phyloP scores from a whole-genome alignment of 768 basidiomycete genomes.

The Auriculariales sp. region DNA sequence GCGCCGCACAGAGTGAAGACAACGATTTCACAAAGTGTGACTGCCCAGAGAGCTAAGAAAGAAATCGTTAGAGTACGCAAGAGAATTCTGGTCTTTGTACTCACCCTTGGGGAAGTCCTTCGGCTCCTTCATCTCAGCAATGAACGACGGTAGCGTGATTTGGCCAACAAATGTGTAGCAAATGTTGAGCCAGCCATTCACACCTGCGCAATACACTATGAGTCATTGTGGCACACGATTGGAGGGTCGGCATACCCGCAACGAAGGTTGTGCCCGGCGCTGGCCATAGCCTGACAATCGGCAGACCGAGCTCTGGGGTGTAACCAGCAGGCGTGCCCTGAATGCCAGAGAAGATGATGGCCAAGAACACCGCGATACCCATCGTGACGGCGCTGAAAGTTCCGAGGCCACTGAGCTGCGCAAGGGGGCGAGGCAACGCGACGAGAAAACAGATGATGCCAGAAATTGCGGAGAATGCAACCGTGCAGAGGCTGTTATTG shows the following conservation, averaged over 20 bases:
- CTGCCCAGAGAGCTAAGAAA: constrained; percentile 24
- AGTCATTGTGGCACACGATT: neutral
- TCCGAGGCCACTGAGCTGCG: constrained; percentile 26
- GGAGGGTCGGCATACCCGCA: constrained; percentile 12
- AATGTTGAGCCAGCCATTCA: constrained; percentile 33
- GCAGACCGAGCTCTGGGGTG: constrained; percentile 14
- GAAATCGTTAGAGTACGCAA: neutral
- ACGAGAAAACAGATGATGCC: constrained; percentile 26
- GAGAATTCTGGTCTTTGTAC: neutral
- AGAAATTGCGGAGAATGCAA: constrained; percentile 23
- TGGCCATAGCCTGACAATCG: constrained; percentile 23
- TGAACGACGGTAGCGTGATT: constrained; percentile 30
- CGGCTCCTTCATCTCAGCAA: constrained; percentile 33
- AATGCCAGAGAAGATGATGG: constrained; percentile 26
- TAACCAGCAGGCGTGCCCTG: constrained; percentile 29
- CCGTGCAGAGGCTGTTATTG: constrained; percentile 25
- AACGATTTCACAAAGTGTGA: constrained; percentile 28
- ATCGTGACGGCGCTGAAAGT: constrained; percentile 27
- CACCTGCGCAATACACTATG: constrained; percentile 13
- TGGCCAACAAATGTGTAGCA: constrained; percentile 31
- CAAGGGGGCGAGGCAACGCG: constrained; percentile 29
- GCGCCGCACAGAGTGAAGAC: constrained; percentile 29
- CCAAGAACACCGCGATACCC: constrained; percentile 30
- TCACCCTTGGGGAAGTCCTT: constrained; percentile 30
- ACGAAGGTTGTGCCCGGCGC: constrained; percentile 25